phyloP scores from a whole-genome alignment of 1,284 basidiomycete species.

The Ustilago vetiveriae region DNA sequence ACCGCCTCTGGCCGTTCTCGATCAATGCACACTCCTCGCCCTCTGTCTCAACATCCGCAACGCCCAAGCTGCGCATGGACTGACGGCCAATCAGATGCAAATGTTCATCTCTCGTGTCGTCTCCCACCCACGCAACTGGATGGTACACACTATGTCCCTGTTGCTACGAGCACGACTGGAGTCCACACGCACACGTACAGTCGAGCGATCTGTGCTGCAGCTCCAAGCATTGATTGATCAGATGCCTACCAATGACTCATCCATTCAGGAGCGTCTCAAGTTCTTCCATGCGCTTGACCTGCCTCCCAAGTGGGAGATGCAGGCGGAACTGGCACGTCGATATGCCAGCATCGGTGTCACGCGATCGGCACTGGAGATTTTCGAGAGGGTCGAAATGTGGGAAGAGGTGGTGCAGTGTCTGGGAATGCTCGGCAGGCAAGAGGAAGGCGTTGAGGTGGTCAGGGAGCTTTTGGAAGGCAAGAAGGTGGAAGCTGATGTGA shows the following conservation, averaged over 20 bases:
- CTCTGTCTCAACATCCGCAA: conserved; percentile 65
- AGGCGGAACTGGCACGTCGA: conserved; percentile 61
- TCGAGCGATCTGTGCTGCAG: conserved; percentile 63
- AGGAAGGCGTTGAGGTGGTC: conserved; percentile 61
- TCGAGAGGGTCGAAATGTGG: conserved; percentile 64
- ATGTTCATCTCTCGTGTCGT: conserved; percentile 63
- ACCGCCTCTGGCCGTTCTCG: conserved; percentile 70
- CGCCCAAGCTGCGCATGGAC: conserved; percentile 65
- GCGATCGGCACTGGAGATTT: conserved; percentile 64
- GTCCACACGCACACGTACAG: conserved; percentile 60
- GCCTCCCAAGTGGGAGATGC: conserved; percentile 65
- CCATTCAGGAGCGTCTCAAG: conserved; percentile 63
- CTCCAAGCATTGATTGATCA: conserved; percentile 66
- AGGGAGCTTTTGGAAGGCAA: conserved; percentile 58
- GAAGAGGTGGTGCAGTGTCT: conserved; percentile 65
- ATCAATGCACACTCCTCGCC: conserved; percentile 63
- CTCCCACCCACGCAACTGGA: conserved; percentile 63
- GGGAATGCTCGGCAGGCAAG: conserved; percentile 56
- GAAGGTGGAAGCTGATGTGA: conserved; percentile 61
- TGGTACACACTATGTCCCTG: conserved; percentile 66
- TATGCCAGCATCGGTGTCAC: conserved; percentile 62
- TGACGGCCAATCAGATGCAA: conserved; percentile 63
- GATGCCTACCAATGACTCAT: conserved; percentile 65
- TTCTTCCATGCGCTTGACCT: conserved; percentile 63
- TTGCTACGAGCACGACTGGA: conserved; percentile 64